These are phyloP conservation scores for Aspergillus carbonarius DNA, from an alignment of 2,329 filamentous ascomycete genomes.

Conservation along the genomic window DNA sequence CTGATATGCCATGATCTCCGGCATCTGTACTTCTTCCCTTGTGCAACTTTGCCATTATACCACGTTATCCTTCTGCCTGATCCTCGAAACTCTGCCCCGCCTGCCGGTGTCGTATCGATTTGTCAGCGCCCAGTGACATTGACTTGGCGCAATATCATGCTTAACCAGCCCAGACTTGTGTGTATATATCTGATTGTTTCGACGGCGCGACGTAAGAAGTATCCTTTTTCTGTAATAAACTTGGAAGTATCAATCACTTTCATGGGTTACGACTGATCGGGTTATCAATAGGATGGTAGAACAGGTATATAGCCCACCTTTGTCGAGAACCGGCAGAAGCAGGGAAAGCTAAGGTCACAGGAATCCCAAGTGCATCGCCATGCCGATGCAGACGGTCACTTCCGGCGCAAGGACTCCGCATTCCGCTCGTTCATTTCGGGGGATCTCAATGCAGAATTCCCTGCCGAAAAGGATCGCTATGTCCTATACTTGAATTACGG, in stretches of 20 bases:
- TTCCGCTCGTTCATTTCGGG: constrained; percentile 60
- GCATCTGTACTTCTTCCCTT: not conserved
- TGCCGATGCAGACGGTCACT: constrained; percentile 51
- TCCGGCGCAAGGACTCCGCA: constrained; percentile 52
- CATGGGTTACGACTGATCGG: not conserved
- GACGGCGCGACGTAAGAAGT: not conserved
- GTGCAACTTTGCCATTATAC: not conserved
- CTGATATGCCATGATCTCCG: not conserved
- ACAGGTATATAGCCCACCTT: constrained; percentile 6
- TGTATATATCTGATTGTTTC: not conserved
- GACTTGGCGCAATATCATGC: not conserved
- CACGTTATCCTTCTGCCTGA: not conserved
- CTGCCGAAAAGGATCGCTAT: constrained; percentile 61
- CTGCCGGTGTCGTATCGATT: not conserved
- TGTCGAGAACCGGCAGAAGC: not conserved
- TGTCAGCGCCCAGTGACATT: not conserved
- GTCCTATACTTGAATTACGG: constrained; percentile 60
- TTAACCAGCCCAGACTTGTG: not conserved
- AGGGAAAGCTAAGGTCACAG: constrained; percentile 6
- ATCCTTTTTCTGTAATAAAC: not conserved
- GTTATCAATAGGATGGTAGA: constrained; percentile 7
- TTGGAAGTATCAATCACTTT: not conserved
- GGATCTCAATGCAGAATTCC: constrained; percentile 53
- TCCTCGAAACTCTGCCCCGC: not conserved
- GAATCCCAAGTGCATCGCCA: constrained; percentile 29